phyloP scores from a whole-genome alignment of 305 asterid genomes.

The Salvia sclarea region DNA sequence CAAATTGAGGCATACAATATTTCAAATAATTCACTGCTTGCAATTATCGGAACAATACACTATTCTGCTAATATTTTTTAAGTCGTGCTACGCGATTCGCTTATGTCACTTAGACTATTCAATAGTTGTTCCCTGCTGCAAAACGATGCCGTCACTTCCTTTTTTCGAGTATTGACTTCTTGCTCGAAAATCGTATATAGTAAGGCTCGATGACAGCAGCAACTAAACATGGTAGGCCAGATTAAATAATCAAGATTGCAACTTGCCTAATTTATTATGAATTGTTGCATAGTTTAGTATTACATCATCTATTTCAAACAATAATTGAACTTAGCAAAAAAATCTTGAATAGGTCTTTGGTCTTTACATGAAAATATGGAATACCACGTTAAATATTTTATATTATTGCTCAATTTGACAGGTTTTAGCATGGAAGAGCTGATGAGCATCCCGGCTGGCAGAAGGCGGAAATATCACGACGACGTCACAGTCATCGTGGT shows the following conservation, averaged over 20 bases:
- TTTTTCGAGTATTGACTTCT: slow-evolving; percentile 36
- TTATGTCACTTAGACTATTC: slow-evolving; percentile 26
- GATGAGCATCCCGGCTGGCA: slow-evolving; percentile 85
- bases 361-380: neutral
- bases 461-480: slow-evolving; percentile 84
- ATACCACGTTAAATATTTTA: neutral
- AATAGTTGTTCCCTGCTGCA: neutral
- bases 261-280: slow-evolving; percentile 25
- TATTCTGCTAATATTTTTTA: slow-evolving; percentile 19
- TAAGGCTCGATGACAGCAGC: slow-evolving; percentile 28
- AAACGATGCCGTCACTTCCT: neutral
- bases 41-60: neutral
- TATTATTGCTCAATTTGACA: slow-evolving; percentile 26
- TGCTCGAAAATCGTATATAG: slow-evolving; percentile 18
- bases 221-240: slow-evolving; percentile 1
- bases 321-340: slow-evolving; percentile 11
- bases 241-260: neutral
- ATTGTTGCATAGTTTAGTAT: slow-evolving; percentile 16
- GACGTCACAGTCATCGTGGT: slow-evolving; percentile 86
- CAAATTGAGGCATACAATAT: neutral
- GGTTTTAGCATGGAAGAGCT: slow-evolving; percentile 86
- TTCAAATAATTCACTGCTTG: slow-evolving; percentile 19
- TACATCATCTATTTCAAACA: slow-evolving; percentile 10
- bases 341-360: slow-evolving; percentile 13
- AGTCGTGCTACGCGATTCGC: slow-evolving; percentile 29